These are phyloP conservation scores for Penicillium sp. DNA, from an alignment of 2,329 filamentous ascomycete genomes.

Conservation along the genomic window DNA sequence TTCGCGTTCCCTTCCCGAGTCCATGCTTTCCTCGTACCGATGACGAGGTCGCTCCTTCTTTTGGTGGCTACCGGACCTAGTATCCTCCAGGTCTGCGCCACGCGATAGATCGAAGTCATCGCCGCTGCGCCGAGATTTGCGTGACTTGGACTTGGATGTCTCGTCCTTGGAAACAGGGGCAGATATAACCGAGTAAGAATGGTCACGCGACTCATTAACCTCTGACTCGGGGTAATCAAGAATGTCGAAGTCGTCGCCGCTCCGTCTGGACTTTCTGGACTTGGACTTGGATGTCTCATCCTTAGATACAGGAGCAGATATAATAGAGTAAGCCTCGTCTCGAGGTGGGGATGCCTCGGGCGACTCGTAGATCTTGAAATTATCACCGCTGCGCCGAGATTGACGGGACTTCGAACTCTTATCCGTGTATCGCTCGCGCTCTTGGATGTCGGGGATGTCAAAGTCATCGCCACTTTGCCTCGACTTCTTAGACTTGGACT, in stretches of 20 bases:
- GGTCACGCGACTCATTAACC: not conserved
- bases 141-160: slow-evolving; percentile 3
- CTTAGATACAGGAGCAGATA: slow-evolving; percentile 2
- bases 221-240: not conserved
- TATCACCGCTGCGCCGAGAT: slow-evolving; percentile 10
- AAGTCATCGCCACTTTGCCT: not conserved
- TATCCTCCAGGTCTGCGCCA: slow-evolving; percentile 30
- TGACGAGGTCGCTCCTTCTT: slow-evolving; percentile 38
- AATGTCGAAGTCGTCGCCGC: not conserved
- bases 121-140: slow-evolving; percentile 6
- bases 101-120: slow-evolving; percentile 24
- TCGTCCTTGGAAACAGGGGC: slow-evolving; percentile 4
- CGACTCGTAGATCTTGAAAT: slow-evolving; percentile 2
- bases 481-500: not conserved
- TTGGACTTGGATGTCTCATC: slow-evolving; percentile 1
- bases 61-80: slow-evolving; percentile 33
- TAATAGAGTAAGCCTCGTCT: not conserved
- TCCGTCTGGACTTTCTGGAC: not conserved
- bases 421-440: too few species aligned
- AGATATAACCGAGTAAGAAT: slow-evolving; percentile 4
- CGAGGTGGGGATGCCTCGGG: not conserved
- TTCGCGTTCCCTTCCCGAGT: slow-evolving; percentile 30
- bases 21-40: slow-evolving; percentile 38
- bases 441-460: not conserved
- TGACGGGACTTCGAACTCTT: slow-evolving; percentile 1